Evolutionary conservation across 768 basidiomycete genomes (phyloP).

Genomic region (Tephrocybe sp.): DNA sequence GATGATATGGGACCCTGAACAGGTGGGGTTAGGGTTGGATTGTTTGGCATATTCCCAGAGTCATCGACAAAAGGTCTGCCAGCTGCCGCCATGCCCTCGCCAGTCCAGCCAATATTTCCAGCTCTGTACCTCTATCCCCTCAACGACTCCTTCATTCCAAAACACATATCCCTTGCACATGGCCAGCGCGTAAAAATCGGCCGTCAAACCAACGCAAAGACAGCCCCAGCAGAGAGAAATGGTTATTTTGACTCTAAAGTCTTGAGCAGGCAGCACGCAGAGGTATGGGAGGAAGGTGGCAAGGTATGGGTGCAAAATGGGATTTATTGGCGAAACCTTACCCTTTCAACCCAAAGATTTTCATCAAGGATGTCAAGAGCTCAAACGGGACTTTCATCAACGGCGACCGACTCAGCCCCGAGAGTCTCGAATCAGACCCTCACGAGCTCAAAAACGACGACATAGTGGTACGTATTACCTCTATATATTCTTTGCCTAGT

Average conservation of each 20-base stretch:
- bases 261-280: conserved; percentile 90
- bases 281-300: conserved; percentile 90
- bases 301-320: conserved; percentile 53
- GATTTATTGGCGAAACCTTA: not conserved
- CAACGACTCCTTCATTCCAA: conserved; percentile 92
- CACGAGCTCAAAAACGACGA: conserved; percentile 95
- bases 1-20: not conserved
- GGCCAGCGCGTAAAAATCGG: conserved; percentile 86
- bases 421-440: conserved; percentile 88
- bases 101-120: conserved; percentile 27
- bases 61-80: conserved; percentile 11
- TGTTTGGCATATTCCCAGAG: conserved; percentile 15
- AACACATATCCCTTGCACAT: conserved; percentile 80
- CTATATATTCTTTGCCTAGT: conserved; percentile 1
- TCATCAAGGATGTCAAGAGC: conserved; percentile 97
- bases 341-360: conserved; percentile 58
- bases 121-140: conserved; percentile 82
- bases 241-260: conserved; percentile 98
- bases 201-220: conserved; percentile 94
- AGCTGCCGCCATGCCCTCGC: conserved; percentile 26
- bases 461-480: conserved; percentile 71
- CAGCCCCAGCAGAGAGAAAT: conserved; percentile 87
- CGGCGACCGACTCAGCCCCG: conserved; percentile 84
- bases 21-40: conserved; percentile 16
- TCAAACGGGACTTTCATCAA: conserved; percentile 99